phyloP scores from a whole-genome alignment of 345 rosid species.

The rapeseed (Brassica napus) region Da-Ae NC_063441.1:10794501-10795000 shows the following conservation, averaged over 20 bases:
- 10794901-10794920: too few relatives aligned
- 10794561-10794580: conserved; percentile 56
- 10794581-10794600: conserved; percentile 55
- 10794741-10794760: conserved; percentile 1
- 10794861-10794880: conserved; percentile 46
- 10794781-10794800: conserved; percentile 42
- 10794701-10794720: conserved; percentile 80
- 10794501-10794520: neutral
- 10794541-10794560: conserved; percentile 74
- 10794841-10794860: conserved; percentile 85
- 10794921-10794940: neutral
- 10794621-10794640: neutral
- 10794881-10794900: conserved; percentile 9
- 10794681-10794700: conserved; percentile 79
- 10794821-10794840: conserved; percentile 86
- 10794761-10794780: conserved; percentile 11
- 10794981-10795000: conserved; percentile 92
- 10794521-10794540: conserved; percentile 1
- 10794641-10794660: conserved; percentile 36
- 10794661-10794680: conserved; percentile 74
- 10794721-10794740: conserved; percentile 58
- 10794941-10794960: conserved; percentile 79
- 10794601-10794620: conserved; percentile 16
- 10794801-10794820: conserved; percentile 92
- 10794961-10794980: conserved; percentile 85